Evolutionary conservation across 176 grass and related monocot species (phyloP).

Genomic region (Tillandsia leiboldiana): DNA sequence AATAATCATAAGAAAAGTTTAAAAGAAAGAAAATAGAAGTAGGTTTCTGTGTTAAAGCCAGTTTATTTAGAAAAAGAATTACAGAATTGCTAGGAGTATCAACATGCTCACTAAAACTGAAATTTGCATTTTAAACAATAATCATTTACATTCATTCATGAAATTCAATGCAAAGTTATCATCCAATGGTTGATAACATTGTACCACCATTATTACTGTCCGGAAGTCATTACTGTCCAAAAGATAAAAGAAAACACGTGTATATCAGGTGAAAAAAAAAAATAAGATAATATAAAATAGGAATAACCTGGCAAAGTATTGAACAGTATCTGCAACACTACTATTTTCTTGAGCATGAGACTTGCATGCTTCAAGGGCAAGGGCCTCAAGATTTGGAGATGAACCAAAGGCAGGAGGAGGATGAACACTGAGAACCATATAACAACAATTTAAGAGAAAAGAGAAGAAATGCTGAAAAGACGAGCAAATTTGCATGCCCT

Average conservation of each 20-base stretch:
- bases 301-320: constrained; percentile 18
- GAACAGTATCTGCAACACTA: constrained; percentile 3
- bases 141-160: background rate
- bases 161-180: background rate
- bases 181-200: background rate
- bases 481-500: constrained; percentile 9
- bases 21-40: background rate
- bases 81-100: background rate
- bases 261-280: background rate
- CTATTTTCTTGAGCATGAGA: constrained; percentile 17
- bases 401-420: constrained; percentile 16
- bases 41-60: background rate
- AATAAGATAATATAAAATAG: background rate
- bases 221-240: too few relatives aligned
- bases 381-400: constrained; percentile 10
- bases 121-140: background rate
- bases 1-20: background rate
- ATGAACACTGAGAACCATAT: constrained; percentile 14
- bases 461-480: background rate
- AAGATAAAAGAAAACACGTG: background rate
- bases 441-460: constrained; percentile 2
- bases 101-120: background rate
- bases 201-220: too few relatives aligned
- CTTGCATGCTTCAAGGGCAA: constrained; percentile 14
- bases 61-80: background rate